Evolutionary conservation across 2,329 filamentous ascomycete genomes (phyloP).

Genomic region (Capronia epimyces): DNA sequence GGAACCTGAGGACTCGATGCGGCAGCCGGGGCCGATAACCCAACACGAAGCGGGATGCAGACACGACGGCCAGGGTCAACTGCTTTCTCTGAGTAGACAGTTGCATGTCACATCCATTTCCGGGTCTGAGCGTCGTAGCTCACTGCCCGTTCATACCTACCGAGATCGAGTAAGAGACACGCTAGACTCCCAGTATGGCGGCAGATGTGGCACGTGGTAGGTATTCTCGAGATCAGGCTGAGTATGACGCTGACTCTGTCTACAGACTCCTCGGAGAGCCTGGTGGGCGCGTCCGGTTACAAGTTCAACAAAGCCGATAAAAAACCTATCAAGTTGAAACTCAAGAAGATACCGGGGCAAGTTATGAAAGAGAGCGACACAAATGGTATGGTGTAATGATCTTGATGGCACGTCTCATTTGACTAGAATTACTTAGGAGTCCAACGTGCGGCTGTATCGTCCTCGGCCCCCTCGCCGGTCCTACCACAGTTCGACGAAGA

Average conservation of each 20-base stretch:
- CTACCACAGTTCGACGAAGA: slow-evolving; percentile 63
- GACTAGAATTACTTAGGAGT: slow-evolving; percentile 3
- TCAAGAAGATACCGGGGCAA: slow-evolving; percentile 37
- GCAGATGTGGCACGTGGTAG: slow-evolving; percentile 6
- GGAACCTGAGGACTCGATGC: neutral
- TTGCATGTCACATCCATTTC: neutral
- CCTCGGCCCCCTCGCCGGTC: slow-evolving; percentile 38
- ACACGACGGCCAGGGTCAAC: neutral
- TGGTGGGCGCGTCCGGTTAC: slow-evolving; percentile 44
- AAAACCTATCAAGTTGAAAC: slow-evolving; percentile 42
- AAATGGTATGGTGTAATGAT: slow-evolving; percentile 26
- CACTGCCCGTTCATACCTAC: neutral
- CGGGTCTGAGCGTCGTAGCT: neutral
- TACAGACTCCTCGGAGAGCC: slow-evolving; percentile 27
- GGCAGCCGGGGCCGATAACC: neutral
- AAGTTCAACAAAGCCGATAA: slow-evolving; percentile 43
- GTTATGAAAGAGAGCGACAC: slow-evolving; percentile 36
- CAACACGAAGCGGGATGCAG: slow-evolving; percentile 22
- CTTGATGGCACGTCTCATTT: neutral
- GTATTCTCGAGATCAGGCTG: neutral
- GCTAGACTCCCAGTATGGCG: slow-evolving; percentile 2
- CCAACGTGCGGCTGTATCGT: slow-evolving; percentile 31
- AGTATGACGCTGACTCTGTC: neutral
- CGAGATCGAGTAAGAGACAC: neutral
- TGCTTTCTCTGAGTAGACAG: neutral